Conservation (phyloP, 352 stramenopile genomes). For the Globisporangium splendens region DNA sequence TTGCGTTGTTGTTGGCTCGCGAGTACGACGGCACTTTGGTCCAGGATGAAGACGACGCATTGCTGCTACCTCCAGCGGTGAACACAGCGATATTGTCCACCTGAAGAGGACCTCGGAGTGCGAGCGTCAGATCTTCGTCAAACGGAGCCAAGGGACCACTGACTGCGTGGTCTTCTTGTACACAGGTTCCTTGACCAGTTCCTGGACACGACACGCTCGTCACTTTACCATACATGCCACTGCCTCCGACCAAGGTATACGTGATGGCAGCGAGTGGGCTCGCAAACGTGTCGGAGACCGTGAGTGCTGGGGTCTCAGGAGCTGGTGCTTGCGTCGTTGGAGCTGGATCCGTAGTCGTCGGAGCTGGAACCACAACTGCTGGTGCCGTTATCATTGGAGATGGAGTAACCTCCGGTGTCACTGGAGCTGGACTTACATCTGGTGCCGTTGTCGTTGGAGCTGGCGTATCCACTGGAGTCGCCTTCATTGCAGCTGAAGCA, state of each 20-base stretch:
- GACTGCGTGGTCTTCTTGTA: slow-evolving; percentile 22
- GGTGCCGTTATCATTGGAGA: background rate
- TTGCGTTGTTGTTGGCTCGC: slow-evolving; percentile 6
- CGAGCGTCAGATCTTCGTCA: slow-evolving; percentile 40
- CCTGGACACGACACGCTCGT: slow-evolving; percentile 25
- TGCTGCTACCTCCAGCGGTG: slow-evolving; percentile 6
- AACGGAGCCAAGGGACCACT: slow-evolving; percentile 34
- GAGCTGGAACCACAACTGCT: background rate
- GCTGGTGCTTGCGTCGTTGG: background rate
- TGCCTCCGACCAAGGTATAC: slow-evolving; percentile 26
- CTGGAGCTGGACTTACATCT: no score
- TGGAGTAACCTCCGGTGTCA: background rate
- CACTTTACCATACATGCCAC: slow-evolving; percentile 30
- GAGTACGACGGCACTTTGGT: slow-evolving; percentile 29
- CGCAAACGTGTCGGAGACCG: slow-evolving; percentile 1
- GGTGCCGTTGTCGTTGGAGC: background rate
- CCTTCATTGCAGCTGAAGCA: no score
- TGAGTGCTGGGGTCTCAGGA: no score
- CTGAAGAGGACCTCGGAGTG: slow-evolving; percentile 35
- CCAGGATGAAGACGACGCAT: slow-evolving; percentile 10
- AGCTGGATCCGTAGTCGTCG: background rate
- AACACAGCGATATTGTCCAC: slow-evolving; percentile 44
- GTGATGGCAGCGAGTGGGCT: slow-evolving; percentile 12
- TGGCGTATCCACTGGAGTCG: no score
- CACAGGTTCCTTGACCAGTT: slow-evolving; percentile 7